These are phyloP conservation scores for Umbelopsis vinacea DNA, from an alignment of 192 early-diverging fungal species.

Conservation along the genomic window DNA sequence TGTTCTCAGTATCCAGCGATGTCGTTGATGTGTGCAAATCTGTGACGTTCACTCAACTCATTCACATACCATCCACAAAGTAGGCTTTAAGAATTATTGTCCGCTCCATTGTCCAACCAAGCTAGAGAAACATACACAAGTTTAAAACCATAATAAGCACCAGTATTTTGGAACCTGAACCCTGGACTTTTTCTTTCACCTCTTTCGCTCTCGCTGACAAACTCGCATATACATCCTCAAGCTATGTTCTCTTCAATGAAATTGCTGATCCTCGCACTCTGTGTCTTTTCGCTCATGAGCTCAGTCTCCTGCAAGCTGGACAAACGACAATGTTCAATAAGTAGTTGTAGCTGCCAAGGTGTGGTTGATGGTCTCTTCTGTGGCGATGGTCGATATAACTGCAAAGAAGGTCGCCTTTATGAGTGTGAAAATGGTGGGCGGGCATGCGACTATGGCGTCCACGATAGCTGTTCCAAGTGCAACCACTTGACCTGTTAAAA, in stretches of 20 bases:
- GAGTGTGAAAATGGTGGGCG: background rate
- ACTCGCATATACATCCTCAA: background rate
- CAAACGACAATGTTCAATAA: background rate
- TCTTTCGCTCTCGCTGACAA: background rate
- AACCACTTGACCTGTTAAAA: background rate
- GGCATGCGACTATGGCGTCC: background rate
- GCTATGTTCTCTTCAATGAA: background rate
- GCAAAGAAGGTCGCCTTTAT: background rate
- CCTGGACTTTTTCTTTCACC: background rate
- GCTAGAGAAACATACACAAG: too few species aligned
- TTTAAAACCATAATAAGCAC: too few species aligned
- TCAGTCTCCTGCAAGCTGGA: background rate
- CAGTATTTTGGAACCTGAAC: too few species aligned
- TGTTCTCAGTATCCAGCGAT: too few species aligned
- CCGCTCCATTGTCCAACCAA: too few species aligned
- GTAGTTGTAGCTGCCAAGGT: background rate
- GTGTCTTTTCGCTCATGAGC: background rate
- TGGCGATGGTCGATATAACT: conserved; percentile 13
- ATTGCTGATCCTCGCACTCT: background rate
- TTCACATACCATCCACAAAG: too few species aligned
- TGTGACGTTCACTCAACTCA: too few species aligned
- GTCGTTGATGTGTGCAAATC: too few species aligned
- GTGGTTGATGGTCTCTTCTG: conserved; percentile 1
- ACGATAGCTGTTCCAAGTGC: background rate
- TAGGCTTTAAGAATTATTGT: too few species aligned